phyloP scores from a whole-genome alignment of 352 stramenopile genomes.

The Phytopythium montanum region DNA sequence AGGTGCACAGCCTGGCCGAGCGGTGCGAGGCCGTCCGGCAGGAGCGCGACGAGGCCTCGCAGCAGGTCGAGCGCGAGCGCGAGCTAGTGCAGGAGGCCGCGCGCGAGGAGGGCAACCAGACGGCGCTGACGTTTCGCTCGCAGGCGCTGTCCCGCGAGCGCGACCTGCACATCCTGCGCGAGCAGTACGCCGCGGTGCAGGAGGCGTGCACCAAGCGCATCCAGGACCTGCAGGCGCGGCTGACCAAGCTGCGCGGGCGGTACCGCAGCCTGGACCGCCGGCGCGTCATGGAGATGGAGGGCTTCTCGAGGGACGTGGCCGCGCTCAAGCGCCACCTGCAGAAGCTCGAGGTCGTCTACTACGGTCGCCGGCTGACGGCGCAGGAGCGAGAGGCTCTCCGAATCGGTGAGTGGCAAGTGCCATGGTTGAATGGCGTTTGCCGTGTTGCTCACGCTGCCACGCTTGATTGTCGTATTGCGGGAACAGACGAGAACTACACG shows the following conservation, averaged over 20 bases:
- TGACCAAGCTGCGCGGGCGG: slow-evolving; percentile 54
- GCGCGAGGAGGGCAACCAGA: slow-evolving; percentile 53
- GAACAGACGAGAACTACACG: slow-evolving; percentile 41
- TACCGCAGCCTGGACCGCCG: slow-evolving; percentile 66
- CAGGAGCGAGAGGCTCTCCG: slow-evolving; percentile 47
- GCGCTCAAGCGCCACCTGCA: slow-evolving; percentile 62
- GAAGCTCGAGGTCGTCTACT: slow-evolving; percentile 69
- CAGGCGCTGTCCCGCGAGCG: slow-evolving; percentile 57
- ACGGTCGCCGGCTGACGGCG: slow-evolving; percentile 38
- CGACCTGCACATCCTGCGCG: slow-evolving; percentile 66
- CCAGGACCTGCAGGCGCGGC: slow-evolving; percentile 59
- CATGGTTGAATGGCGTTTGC: slow-evolving; percentile 4
- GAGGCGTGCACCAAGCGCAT: slow-evolving; percentile 65
- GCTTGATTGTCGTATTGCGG: not conserved
- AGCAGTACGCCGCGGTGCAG: slow-evolving; percentile 76
- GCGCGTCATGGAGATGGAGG: slow-evolving; percentile 82
- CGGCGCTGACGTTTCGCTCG: slow-evolving; percentile 46
- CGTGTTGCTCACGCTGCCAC: not conserved
- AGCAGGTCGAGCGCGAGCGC: slow-evolving; percentile 44
- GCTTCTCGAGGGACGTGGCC: slow-evolving; percentile 65
- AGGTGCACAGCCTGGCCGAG: slow-evolving; percentile 37
- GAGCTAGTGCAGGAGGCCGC: slow-evolving; percentile 40
- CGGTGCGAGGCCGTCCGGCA: slow-evolving; percentile 30
- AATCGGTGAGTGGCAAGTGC: slow-evolving; percentile 19
- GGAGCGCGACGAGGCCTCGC: slow-evolving; percentile 36